These are phyloP conservation scores for Raphanus sativus DNA, from an alignment of 345 rosid species.

Conservation along the genomic window DNA sequence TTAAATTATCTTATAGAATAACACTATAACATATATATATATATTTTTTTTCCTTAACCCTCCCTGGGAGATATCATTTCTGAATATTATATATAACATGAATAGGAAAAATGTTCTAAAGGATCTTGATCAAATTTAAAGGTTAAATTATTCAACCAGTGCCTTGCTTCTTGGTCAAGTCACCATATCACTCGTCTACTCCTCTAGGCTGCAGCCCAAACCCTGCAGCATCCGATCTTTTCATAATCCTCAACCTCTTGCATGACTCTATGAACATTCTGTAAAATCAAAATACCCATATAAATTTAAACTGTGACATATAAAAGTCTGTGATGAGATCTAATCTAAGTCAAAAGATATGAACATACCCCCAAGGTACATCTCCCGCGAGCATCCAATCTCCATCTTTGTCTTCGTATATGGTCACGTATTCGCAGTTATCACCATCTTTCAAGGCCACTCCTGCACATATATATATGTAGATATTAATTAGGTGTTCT, in stretches of 20 bases:
- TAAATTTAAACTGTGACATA: not conserved
- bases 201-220: constrained; percentile 59
- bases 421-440: constrained; percentile 64
- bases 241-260: constrained; percentile 89
- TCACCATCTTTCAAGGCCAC: constrained; percentile 65
- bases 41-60: too few species aligned
- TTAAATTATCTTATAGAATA: not conserved
- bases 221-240: constrained; percentile 87
- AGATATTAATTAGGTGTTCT: not conserved
- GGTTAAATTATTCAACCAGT: constrained; percentile 28
- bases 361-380: constrained; percentile 86
- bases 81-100: constrained; percentile 32
- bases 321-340: not conserved
- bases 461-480: constrained; percentile 31
- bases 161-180: constrained; percentile 14
- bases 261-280: constrained; percentile 91
- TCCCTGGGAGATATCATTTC: too few species aligned
- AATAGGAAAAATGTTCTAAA: constrained; percentile 36
- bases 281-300: constrained; percentile 7
- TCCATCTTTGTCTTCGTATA: constrained; percentile 93
- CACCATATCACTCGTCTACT: constrained; percentile 30
- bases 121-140: constrained; percentile 19
- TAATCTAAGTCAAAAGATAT: not conserved
- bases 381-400: constrained; percentile 99
- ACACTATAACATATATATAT: not conserved